Evolutionary conservation across 2,329 filamentous ascomycete genomes (phyloP).

Genomic region (Trichoderma simmonsii): DNA sequence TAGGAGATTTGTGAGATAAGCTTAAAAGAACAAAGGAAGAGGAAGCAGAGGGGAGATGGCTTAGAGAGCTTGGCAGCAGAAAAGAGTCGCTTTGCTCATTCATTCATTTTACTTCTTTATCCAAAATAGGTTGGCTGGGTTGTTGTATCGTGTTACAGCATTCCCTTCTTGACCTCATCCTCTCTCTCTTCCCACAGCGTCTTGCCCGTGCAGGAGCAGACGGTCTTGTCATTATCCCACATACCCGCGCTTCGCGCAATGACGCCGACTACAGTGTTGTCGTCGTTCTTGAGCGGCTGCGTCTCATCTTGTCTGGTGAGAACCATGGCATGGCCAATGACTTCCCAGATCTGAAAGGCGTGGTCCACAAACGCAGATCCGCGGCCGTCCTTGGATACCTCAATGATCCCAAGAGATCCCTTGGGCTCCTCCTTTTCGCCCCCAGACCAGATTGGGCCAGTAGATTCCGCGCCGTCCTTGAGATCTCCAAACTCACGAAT

Average conservation of each 20-base stretch:
- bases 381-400: conserved; percentile 71
- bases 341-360: conserved; percentile 86
- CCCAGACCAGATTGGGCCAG: conserved; percentile 76
- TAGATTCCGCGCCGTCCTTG: conserved; percentile 75
- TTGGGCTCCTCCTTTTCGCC: conserved; percentile 41
- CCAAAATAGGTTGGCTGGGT: neutral
- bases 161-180: conserved; percentile 85
- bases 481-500: conserved; percentile 87
- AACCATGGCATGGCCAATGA: conserved; percentile 90
- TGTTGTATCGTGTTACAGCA: conserved; percentile 58
- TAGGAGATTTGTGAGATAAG: neutral
- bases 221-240: conserved; percentile 98
- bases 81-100: neutral
- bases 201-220: conserved; percentile 97
- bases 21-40: neutral
- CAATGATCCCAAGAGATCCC: conserved; percentile 66
- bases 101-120: conserved; percentile 2
- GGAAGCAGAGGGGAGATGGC: neutral
- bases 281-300: conserved; percentile 64
- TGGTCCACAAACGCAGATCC: conserved; percentile 80
- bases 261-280: conserved; percentile 84
- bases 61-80: neutral
- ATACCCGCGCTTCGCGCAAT: conserved; percentile 95
- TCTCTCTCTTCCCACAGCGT: conserved; percentile 96
- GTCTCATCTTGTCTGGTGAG: conserved; percentile 64